A percentile compares a stretch with the other conserved stretches of the same genome.
These are phyloP conservation scores for Neopestalotiopsis clavispora DNA, from an alignment of 2,329 filamentous ascomycete genomes.

Conservation along the genomic window DNA sequence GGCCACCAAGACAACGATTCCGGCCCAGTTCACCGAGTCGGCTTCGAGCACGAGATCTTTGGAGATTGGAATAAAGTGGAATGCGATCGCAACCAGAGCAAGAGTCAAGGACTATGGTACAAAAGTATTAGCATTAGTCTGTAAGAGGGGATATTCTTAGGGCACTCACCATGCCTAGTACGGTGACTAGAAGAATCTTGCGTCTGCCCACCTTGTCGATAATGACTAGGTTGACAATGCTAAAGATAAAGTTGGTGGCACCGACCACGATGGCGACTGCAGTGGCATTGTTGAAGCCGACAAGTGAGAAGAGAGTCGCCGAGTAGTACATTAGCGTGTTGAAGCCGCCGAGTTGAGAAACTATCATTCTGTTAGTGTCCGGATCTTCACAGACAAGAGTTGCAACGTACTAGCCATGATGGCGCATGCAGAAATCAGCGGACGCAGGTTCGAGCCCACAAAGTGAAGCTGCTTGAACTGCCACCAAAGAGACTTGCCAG, in stretches of 20 bases:
- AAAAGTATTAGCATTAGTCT: not conserved
- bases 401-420: constrained; percentile 44
- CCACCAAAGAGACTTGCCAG: constrained; percentile 40
- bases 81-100: constrained; percentile 43
- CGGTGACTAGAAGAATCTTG: constrained; percentile 42
- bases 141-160: accelerated
- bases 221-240: constrained; percentile 45
- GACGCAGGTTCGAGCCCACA: constrained; percentile 43
- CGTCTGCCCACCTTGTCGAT: constrained; percentile 48
- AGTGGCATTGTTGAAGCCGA: constrained; percentile 49
- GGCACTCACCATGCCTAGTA: constrained; percentile 43
- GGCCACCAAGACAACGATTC: constrained; percentile 47
- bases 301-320: constrained; percentile 33
- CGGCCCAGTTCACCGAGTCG: constrained; percentile 39
- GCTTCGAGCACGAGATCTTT: constrained; percentile 39
- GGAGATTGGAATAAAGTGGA: constrained; percentile 48
- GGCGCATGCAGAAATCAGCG: constrained; percentile 48
- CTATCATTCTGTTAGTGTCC: constrained; percentile 20
- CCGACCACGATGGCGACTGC: constrained; percentile 46
- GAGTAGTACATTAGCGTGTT: constrained; percentile 29
- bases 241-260: constrained; percentile 50
- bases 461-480: constrained; percentile 47
- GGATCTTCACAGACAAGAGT: not conserved
- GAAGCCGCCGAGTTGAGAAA: constrained; percentile 41
- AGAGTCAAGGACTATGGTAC: constrained; percentile 32